These are phyloP conservation scores for Lycium ferocissimum DNA, from an alignment of 257 asterid genomes.

Conservation along the genomic window DNA sequence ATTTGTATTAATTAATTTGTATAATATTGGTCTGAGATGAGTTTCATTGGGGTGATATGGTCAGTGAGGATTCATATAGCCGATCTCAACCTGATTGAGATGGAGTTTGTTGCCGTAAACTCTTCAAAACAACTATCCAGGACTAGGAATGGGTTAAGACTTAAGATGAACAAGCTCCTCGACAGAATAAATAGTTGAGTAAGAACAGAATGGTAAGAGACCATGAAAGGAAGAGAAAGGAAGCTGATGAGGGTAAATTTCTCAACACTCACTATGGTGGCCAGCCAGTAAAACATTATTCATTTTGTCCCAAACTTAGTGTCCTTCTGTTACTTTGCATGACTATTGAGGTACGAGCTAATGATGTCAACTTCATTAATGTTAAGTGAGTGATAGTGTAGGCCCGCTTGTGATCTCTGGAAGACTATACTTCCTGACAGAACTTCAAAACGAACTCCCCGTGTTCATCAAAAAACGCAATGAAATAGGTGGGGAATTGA, in stretches of 20 bases:
- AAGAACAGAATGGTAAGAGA: no score
- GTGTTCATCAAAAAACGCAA: not conserved
- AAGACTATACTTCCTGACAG: not conserved
- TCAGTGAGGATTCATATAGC: not conserved
- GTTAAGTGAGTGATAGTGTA: no score
- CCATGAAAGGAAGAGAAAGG: no score
- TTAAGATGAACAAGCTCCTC: not conserved
- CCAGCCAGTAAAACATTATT: no score
- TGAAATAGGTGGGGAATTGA: not conserved
- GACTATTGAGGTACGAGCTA: no score
- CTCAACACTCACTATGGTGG: no score
- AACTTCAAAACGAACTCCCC: not conserved
- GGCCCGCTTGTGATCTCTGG: not conserved
- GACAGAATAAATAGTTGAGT: no score
- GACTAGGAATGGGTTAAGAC: not conserved
- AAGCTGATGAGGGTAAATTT: no score
- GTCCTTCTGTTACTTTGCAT: no score
- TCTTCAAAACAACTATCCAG: not conserved
- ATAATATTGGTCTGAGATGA: not conserved
- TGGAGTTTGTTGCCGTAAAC: not conserved
- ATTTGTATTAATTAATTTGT: not conserved
- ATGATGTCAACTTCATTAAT: no score
- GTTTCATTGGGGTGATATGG: not conserved
- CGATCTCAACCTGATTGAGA: not conserved
- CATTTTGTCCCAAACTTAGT: no score